These are phyloP conservation scores for Ramularia endophylla DNA, from an alignment of 2,329 filamentous ascomycete species.

Conservation along the genomic window DNA sequence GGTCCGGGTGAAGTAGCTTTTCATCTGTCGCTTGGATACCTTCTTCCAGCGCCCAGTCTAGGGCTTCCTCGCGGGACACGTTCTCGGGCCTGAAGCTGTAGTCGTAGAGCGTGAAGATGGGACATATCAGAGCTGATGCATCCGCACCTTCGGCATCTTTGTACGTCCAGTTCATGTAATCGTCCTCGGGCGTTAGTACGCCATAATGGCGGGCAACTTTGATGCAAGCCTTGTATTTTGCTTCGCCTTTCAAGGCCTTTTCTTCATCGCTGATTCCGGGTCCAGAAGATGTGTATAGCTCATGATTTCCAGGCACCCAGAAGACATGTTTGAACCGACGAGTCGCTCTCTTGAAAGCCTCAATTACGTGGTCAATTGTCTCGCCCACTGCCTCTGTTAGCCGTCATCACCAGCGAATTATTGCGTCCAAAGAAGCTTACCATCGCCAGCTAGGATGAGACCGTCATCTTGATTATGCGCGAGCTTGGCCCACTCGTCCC, in stretches of 20 bases:
- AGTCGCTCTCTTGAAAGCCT: slow-evolving; percentile 38
- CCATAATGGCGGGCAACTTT: slow-evolving; percentile 47
- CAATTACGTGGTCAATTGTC: slow-evolving; percentile 28
- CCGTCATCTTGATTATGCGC: slow-evolving; percentile 37
- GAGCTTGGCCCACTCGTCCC: slow-evolving; percentile 39
- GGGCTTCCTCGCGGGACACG: slow-evolving; percentile 43
- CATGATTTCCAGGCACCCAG: slow-evolving; percentile 55
- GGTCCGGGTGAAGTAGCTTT: slow-evolving; percentile 40
- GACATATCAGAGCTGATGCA: slow-evolving; percentile 46
- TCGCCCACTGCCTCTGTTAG: slow-evolving; percentile 27
- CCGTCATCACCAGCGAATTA: slow-evolving; percentile 4
- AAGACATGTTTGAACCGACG: slow-evolving; percentile 43
- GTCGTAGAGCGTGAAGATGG: slow-evolving; percentile 56
- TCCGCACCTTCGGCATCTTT: slow-evolving; percentile 40
- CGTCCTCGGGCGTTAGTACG: slow-evolving; percentile 52
- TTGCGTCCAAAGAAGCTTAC: slow-evolving; percentile 18
- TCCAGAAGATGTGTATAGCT: slow-evolving; percentile 49
- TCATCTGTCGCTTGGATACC: slow-evolving; percentile 44
- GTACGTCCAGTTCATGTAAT: slow-evolving; percentile 45
- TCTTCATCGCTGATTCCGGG: slow-evolving; percentile 29
- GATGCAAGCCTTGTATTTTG: slow-evolving; percentile 52
- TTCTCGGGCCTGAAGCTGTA: slow-evolving; percentile 51
- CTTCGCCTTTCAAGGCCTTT: slow-evolving; percentile 41
- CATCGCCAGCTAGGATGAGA: slow-evolving; percentile 42
- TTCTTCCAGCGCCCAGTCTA: slow-evolving; percentile 42